These are phyloP conservation scores for Onygenales sp. DNA, from an alignment of 2,329 filamentous ascomycete genomes.

Conservation along the genomic window DNA sequence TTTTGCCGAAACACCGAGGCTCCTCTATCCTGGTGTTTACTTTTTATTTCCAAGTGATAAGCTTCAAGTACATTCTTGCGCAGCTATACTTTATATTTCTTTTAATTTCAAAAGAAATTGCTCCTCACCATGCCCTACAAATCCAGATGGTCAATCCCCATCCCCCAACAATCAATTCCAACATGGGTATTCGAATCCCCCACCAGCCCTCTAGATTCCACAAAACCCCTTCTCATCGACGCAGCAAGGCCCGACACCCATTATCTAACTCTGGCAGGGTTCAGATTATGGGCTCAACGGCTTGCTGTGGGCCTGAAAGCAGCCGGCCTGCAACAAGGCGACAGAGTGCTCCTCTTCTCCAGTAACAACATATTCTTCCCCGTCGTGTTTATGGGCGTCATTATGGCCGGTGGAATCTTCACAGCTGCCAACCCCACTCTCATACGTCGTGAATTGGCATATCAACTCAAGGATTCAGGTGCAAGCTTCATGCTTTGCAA, in stretches of 20 bases:
- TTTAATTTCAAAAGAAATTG: no score
- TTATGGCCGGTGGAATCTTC: conserved; percentile 71
- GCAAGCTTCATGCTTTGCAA: conserved; percentile 57
- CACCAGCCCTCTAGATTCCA: conserved; percentile 34
- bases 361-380: conserved; percentile 67
- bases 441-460: conserved; percentile 60
- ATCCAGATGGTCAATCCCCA: conserved; percentile 38
- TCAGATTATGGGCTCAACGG: conserved; percentile 61
- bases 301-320: conserved; percentile 57
- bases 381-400: conserved; percentile 56
- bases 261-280: conserved; percentile 52
- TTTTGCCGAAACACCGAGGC: no score
- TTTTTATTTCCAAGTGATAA: no score
- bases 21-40: no score
- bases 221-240: conserved; percentile 49
- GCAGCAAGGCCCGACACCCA: conserved; percentile 57
- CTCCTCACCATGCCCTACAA: conserved; percentile 39
- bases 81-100: neutral
- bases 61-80: no score
- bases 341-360: conserved; percentile 63
- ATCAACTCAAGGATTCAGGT: conserved; percentile 63
- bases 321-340: conserved; percentile 56
- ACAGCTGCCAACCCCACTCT: conserved; percentile 64
- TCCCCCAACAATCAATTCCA: conserved; percentile 38
- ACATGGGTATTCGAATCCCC: conserved; percentile 44